Percentiles rank a stretch among this genome's conserved stretches.
Conservation (phyloP, 306 rosid species). For the Neltuma alba region DNA sequence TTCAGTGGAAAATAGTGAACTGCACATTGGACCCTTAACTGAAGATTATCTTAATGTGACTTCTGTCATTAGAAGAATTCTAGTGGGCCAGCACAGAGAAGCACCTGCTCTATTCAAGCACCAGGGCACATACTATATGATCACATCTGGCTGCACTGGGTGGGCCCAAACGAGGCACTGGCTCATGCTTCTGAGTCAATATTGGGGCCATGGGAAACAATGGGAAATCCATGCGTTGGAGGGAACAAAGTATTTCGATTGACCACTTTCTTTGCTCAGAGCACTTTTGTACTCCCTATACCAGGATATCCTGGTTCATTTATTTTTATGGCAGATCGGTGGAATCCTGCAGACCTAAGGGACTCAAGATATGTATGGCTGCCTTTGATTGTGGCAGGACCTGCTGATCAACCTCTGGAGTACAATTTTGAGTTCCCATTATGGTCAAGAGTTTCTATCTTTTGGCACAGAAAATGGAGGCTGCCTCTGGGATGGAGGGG, state of each 20-base stretch:
- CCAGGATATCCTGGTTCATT: constrained; percentile 61
- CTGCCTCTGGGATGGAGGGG: constrained; percentile 76
- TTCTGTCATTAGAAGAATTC: constrained; percentile 57
- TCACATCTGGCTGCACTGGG: constrained; percentile 95
- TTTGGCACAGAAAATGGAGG: constrained; percentile 94
- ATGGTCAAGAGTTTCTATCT: constrained; percentile 88
- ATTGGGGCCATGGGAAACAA: constrained; percentile 89
- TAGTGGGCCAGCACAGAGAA: constrained; percentile 88
- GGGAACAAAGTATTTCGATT: constrained; percentile 73
- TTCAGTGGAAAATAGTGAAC: constrained; percentile 81
- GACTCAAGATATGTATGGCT: constrained; percentile 94
- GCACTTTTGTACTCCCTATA: constrained; percentile 81
- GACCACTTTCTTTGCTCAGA: constrained; percentile 82
- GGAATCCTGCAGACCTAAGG: constrained; percentile 85
- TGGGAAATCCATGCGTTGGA: constrained; percentile 90
- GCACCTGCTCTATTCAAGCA: constrained; percentile 92
- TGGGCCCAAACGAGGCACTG: constrained; percentile 91
- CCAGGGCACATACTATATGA: constrained; percentile 86
- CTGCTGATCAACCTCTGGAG: constrained; percentile 66
- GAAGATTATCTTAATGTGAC: constrained; percentile 74
- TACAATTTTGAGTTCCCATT: constrained; percentile 72
- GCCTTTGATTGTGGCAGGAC: constrained; percentile 87
- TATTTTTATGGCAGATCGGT: constrained; percentile 89
- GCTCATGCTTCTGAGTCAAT: constrained; percentile 85
- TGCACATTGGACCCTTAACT: constrained; percentile 78